These are phyloP conservation scores for Xerophyta viscosa DNA, from an alignment of 106 monocot species.

Conservation along the genomic window DNA sequence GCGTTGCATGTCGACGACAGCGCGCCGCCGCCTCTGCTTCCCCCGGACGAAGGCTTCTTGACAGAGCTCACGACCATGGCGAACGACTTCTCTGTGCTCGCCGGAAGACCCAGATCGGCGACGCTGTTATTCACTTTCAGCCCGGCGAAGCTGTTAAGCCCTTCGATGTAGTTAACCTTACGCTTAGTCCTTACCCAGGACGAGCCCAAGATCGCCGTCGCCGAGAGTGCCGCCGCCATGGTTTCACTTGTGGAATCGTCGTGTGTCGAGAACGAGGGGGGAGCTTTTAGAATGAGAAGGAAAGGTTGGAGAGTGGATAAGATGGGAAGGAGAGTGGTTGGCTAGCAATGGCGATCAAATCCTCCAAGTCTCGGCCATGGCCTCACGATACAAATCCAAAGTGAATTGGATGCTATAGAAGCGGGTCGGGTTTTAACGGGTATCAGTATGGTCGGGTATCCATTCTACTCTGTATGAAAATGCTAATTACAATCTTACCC, in stretches of 20 bases:
- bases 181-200: slow-evolving; percentile 3
- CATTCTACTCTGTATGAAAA: no score
- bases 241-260: background rate
- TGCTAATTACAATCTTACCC: no score
- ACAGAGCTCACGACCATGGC: slow-evolving; percentile 33
- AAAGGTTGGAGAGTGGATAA: slow-evolving; percentile 24
- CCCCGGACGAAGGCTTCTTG: slow-evolving; percentile 1
- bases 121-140: slow-evolving; percentile 31
- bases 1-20: slow-evolving; percentile 42
- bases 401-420: background rate
- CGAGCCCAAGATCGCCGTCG: slow-evolving; percentile 1
- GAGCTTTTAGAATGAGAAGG: slow-evolving; percentile 16
- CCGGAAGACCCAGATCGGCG: slow-evolving; percentile 25
- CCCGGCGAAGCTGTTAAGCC: slow-evolving; percentile 30
- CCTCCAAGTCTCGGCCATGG: background rate
- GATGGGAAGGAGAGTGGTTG: slow-evolving; percentile 24
- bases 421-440: no score
- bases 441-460: no score
- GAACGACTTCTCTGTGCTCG: slow-evolving; percentile 32
- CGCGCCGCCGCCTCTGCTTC: slow-evolving; percentile 32
- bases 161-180: slow-evolving; percentile 14
- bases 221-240: slow-evolving; percentile 18
- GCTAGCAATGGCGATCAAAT: slow-evolving; percentile 6
- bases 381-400: no score
- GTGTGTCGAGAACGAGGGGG: slow-evolving; percentile 1